Conservation (phyloP, 306 rosid genomes). For the Vigna unguiculata region DNA sequence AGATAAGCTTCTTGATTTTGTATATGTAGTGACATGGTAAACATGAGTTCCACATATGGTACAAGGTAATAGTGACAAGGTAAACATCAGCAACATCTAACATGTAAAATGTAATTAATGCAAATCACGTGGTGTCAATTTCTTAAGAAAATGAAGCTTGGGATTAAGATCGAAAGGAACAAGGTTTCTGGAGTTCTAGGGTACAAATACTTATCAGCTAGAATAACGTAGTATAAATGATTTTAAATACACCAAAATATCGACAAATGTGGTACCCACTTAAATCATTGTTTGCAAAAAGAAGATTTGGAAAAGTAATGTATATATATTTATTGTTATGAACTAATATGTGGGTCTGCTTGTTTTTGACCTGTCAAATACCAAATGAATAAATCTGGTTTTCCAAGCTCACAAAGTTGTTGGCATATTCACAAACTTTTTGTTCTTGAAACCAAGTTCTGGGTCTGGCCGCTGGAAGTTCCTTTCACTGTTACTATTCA, state of each 20-base stretch:
- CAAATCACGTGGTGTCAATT: constrained; percentile 14
- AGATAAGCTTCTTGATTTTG: background rate
- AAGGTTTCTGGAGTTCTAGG: background rate
- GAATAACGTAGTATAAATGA: background rate
- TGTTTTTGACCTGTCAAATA: background rate
- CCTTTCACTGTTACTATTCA: constrained; percentile 9
- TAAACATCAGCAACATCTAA: background rate
- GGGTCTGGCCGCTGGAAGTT: constrained; percentile 5
- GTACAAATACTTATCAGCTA: background rate
- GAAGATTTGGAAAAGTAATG: background rate
- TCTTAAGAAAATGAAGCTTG: background rate
- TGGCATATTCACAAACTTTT: constrained; percentile 15
- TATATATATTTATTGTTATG: background rate
- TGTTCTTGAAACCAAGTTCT: background rate
- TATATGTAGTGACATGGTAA: too few species aligned
- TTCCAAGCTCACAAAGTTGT: background rate
- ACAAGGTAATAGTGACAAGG: too few species aligned
- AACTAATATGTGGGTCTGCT: constrained; percentile 29
- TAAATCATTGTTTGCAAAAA: constrained; percentile 21
- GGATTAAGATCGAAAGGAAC: background rate
- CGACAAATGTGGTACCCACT: constrained; percentile 35
- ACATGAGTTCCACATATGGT: too few species aligned
- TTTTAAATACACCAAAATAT: background rate
- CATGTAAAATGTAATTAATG: background rate
- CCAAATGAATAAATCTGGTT: constrained; percentile 30